Base-by-base conservation (phyloP, 2,329 filamentous ascomycete genomes). In the Fusarium sp. region DNA sequence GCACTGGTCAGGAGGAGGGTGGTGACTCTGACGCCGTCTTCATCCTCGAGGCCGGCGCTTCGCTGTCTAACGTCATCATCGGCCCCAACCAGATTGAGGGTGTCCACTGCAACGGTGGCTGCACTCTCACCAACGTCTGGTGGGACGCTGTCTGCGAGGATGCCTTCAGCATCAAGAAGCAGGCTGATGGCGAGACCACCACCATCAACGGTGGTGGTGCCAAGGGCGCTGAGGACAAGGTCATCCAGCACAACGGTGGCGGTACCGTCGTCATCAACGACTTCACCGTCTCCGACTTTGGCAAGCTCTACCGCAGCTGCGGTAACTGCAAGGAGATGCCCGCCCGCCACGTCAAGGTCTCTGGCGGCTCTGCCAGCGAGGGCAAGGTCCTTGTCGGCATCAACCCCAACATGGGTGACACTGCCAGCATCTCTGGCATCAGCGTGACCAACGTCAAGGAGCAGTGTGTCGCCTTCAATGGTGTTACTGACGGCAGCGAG, bases 131-230 rank as follows among this genome's bases (percentile, higher is more conserved):
- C 74, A 84, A 83, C 34, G 86, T 88, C 59, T 87, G 85, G 83
- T 88, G 86, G 75, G 83, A 85, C 54, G 83, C 85, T 34, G 85
- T 87, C 45, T 87, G 85, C 50, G 85, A 87, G 71, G 84, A 87
- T 41, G 85, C 84, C 35, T 84, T 86, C 70, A 66, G 60, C 10
- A 73, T 79, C 56, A 79, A 79, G 78, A 64, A 79, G 78, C 76
- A 77, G 41, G 56, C 37, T 6, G 68, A 67, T 6, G 77, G 77
- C 4, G 72, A 68, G 48, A 74, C 67, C 6, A 81, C 84, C 23
- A 83, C 81, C 76, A 85, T 87, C 60, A 83, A 81, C 58, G 85
- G 85, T 3, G 87, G 87, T 27, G 86, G 86, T 37, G 87, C 86
- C 11, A 84, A 82, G 37, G 81, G 85, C 23, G 87, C 86, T 30